Evolutionary conservation across 768 basidiomycete species (phyloP), one percentile per base, ranked within the genome.

Genomic region (Mycena filopes): DNA sequence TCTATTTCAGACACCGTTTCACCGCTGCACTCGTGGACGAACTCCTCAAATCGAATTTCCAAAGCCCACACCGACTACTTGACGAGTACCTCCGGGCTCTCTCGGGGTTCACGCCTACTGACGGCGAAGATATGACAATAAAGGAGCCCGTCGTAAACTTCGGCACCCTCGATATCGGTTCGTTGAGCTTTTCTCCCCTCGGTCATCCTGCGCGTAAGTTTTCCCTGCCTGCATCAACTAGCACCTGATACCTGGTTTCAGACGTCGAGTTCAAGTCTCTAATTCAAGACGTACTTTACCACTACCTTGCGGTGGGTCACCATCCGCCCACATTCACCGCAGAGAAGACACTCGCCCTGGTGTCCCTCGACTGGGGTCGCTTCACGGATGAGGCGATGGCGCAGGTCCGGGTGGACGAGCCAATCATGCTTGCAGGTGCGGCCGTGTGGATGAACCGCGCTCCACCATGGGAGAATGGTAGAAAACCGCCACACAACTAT

Each of bases 1-100:
- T 38, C 18, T 42, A n/a, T 31, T 56, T 16, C 28, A 68, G 67
- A 33, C 53, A 68, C 36, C 58, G 63, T 2, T 65, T 58, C 29
- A 68, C 63, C 16, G 67, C 56, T 3, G 31, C 46, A 6, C 53
- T 59, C 11, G 13, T 68, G 11, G 28, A 23, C 7, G 31, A 46
- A 3, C 63, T 68, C 7, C 46, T 68, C 21, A 15, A 23, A 33
- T 29, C 11, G 23, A 43, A 41, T 36, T 58, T 68, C 45, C 23
- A 54, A 55, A 45, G 25, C 2, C 67, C 63, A 8, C 67, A 68
- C 40, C 26, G 20, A 18, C 7, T 64, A 21, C 49, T 66, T 16
- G 58, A 58, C 21, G 9, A 29, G 8, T 63, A 55, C 40, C 25
- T 60, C 31, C 20, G 4, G 26, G 29, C 2, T 4, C 23, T 48